Conservation (phyloP, 2,329 filamentous ascomycete genomes). For the Aspergillus sclerotialis region DNA sequence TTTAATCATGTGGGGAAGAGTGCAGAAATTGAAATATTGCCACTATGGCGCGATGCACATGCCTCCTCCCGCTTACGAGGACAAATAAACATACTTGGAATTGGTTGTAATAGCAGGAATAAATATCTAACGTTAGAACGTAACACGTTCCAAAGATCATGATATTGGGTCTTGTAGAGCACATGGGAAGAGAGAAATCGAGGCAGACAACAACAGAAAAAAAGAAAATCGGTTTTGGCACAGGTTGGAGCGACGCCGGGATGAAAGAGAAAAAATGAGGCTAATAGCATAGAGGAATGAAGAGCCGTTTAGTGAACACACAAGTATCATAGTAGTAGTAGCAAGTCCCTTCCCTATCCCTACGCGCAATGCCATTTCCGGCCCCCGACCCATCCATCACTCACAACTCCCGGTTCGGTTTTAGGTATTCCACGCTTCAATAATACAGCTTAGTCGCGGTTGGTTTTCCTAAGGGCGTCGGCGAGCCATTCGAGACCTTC, state of each 20-base stretch:
- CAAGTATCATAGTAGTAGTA: constrained; percentile 24
- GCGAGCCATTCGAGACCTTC: constrained; percentile 95
- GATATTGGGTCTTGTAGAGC: constrained; percentile 8
- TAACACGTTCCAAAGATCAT: constrained; percentile 9
- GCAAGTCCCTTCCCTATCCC: constrained; percentile 24
- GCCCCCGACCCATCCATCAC: constrained; percentile 28
- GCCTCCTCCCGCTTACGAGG: no score
- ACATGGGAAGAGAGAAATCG: constrained; percentile 6
- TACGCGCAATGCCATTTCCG: constrained; percentile 22
- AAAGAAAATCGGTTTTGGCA: constrained; percentile 22
- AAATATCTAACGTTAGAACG: constrained; percentile 1
- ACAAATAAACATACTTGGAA: no score
- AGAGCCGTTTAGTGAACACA: constrained; percentile 30
- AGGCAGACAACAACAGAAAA: constrained; percentile 6
- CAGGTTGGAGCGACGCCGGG: constrained; percentile 24
- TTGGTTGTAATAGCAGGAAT: no score
- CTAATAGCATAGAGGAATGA: constrained; percentile 37
- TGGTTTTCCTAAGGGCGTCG: constrained; percentile 69
- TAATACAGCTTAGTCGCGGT: constrained; percentile 40
- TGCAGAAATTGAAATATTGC: no score
- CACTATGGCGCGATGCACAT: no score
- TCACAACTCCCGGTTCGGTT: constrained; percentile 31
- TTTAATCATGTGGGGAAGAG: no score
- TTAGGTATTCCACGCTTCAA: constrained; percentile 25
- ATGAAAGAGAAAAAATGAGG: constrained; percentile 30